These are phyloP conservation scores for Fraxinus floribunda DNA, from an alignment of 305 asterid genomes.

Conservation along the genomic window DNA sequence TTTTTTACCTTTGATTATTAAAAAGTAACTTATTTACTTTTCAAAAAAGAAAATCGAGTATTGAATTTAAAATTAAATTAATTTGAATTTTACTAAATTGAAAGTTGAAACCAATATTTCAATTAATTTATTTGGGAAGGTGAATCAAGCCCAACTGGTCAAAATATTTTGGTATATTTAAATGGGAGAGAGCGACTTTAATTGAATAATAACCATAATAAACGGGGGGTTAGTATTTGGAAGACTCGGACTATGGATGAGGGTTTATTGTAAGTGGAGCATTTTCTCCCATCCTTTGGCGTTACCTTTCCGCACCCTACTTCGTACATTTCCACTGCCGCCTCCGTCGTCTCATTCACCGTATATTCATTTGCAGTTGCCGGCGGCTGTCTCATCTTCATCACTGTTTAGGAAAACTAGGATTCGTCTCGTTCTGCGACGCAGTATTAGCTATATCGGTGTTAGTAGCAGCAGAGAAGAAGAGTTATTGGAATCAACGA, in stretches of 20 bases:
- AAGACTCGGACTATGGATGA: slow-evolving; percentile 48
- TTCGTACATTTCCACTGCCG: slow-evolving; percentile 23
- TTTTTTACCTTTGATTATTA: neutral
- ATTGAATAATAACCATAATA: neutral
- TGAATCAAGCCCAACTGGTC: neutral
- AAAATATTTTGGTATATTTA: neutral
- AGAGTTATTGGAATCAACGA: slow-evolving; percentile 24
- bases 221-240: neutral
- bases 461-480: slow-evolving; percentile 18
- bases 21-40: neutral
- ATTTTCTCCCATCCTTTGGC: slow-evolving; percentile 25
- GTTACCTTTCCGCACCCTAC: slow-evolving; percentile 31
- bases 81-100: neutral
- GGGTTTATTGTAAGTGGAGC: slow-evolving; percentile 44
- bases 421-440: neutral
- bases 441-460: neutral
- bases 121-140: neutral
- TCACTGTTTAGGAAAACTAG: neutral
- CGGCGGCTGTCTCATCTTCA: slow-evolving; percentile 19
- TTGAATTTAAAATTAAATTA: neutral
- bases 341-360: neutral
- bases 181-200: neutral
- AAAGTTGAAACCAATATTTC: neutral
- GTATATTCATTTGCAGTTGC: slow-evolving; percentile 10
- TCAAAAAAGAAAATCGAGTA: neutral